phyloP scores from a whole-genome alignment of 768 basidiomycete genomes.

The Termitomyces sp. region DNA sequence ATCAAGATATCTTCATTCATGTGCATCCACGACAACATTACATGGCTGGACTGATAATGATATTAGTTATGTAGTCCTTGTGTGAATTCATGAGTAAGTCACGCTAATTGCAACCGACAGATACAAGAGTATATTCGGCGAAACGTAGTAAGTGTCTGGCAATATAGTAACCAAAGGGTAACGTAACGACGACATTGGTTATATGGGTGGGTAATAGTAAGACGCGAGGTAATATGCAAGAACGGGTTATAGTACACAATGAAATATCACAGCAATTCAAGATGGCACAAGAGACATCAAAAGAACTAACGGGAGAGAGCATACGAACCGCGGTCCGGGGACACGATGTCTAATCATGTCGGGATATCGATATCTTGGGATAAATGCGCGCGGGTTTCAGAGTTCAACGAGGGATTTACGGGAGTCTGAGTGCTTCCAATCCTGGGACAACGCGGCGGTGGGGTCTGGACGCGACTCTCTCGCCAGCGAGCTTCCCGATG shows the following conservation, averaged over 20 bases:
- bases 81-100: too few relatives aligned
- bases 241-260: neutral
- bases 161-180: neutral
- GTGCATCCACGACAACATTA: too few relatives aligned
- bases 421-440: constrained; percentile 6
- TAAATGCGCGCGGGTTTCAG: neutral
- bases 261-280: neutral
- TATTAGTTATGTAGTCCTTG: too few relatives aligned
- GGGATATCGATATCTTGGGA: neutral
- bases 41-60: too few relatives aligned
- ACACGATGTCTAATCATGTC: neutral
- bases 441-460: constrained; percentile 19
- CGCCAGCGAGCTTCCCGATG: constrained; percentile 76
- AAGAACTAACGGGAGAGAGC: neutral
- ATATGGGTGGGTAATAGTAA: neutral
- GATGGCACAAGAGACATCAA: neutral
- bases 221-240: neutral
- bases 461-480: constrained; percentile 46
- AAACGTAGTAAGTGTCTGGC: neutral
- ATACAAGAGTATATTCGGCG: too few relatives aligned
- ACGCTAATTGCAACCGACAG: too few relatives aligned
- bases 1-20: too few relatives aligned
- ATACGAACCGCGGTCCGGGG: neutral
- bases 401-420: neutral
- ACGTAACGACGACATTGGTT: neutral